A percentile compares a stretch with the other conserved stretches of the same genome.
phyloP scores from a whole-genome alignment of 2,329 filamentous ascomycete genomes.

The Fusarium secorum region DNA sequence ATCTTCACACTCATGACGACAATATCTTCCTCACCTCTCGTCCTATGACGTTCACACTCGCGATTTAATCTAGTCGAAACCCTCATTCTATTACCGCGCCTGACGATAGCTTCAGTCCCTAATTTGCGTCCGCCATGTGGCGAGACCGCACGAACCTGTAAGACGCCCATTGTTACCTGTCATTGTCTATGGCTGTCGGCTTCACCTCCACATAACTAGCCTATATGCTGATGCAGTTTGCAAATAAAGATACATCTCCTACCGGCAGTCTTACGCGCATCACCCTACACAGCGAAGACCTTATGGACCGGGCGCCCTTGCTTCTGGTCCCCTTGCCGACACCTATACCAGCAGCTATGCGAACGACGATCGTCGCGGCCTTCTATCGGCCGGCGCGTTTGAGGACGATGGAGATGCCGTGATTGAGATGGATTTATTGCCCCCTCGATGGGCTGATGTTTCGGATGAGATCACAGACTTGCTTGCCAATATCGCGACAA shows the following conservation, averaged over 20 bases:
- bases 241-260: slow-evolving; percentile 85
- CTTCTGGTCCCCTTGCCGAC: slow-evolving; percentile 66
- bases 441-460: slow-evolving; percentile 93
- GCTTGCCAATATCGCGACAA: slow-evolving; percentile 79
- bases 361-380: slow-evolving; percentile 71
- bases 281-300: slow-evolving; percentile 87
- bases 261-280: slow-evolving; percentile 97
- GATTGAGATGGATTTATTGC: slow-evolving; percentile 97
- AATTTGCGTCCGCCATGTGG: slow-evolving; percentile 80
- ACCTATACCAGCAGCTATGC: slow-evolving; percentile 60
- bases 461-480: slow-evolving; percentile 91
- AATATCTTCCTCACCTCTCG: slow-evolving; percentile 33
- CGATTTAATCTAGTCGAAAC: slow-evolving; percentile 15
- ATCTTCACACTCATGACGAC: slow-evolving; percentile 38
- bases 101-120: slow-evolving; percentile 41
- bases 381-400: slow-evolving; percentile 81
- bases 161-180: slow-evolving; percentile 10
- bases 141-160: slow-evolving; percentile 99
- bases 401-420: slow-evolving; percentile 90
- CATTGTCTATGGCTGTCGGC: not conserved
- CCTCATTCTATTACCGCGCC: slow-evolving; percentile 21
- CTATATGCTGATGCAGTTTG: slow-evolving; percentile 7
- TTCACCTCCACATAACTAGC: not conserved
- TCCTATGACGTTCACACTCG: slow-evolving; percentile 38
- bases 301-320: slow-evolving; percentile 61